Conservation (phyloP, 805 yeast species). For the Cyberlindnera suaveolens region DNA sequence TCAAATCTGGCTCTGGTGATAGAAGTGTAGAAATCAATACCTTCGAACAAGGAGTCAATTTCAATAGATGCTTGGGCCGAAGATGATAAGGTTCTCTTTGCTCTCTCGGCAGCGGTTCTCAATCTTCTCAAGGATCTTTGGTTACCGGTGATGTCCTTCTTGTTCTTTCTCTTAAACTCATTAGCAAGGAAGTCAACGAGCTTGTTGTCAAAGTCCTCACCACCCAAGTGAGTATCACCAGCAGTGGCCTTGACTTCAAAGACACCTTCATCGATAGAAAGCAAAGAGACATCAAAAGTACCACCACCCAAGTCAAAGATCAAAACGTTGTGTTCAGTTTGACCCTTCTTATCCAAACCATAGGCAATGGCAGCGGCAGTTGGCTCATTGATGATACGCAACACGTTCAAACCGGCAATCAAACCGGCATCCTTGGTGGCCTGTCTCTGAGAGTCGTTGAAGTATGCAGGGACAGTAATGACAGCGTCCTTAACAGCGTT, state of each 20-base stretch:
- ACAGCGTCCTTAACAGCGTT: conserved; percentile 81
- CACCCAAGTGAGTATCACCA: conserved; percentile 87
- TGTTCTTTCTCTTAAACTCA: conserved; percentile 97
- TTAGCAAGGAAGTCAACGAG: conserved; percentile 87
- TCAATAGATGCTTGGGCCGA: conserved; percentile 96
- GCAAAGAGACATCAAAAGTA: conserved; percentile 94
- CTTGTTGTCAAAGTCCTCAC: conserved; percentile 98
- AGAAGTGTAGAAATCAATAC: conserved; percentile 95
- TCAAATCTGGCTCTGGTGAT: conserved; percentile 98
- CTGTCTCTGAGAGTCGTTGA: conserved; percentile 97
- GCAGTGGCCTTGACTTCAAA: conserved; percentile 94
- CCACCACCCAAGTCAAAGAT: conserved; percentile 98
- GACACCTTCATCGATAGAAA: conserved; percentile 92
- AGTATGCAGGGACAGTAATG: conserved; percentile 94
- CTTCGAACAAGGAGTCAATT: conserved; percentile 94
- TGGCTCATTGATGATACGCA: conserved; percentile 94
- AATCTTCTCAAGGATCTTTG: conserved; percentile 98
- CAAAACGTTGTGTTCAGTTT: conserved; percentile 79
- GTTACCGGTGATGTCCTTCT: conserved; percentile 87
- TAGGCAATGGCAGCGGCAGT: conserved; percentile 98
- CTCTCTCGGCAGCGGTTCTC: conserved; percentile 99
- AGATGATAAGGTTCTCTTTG: conserved; percentile 96
- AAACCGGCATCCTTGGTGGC: conserved; percentile 97
- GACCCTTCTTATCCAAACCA: conserved; percentile 68
- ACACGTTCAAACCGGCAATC: conserved; percentile 91